Evolutionary conservation across 257 asterid species (phyloP), one percentile per base, ranked within the genome.

Genomic region (Ilex asprella): DNA sequence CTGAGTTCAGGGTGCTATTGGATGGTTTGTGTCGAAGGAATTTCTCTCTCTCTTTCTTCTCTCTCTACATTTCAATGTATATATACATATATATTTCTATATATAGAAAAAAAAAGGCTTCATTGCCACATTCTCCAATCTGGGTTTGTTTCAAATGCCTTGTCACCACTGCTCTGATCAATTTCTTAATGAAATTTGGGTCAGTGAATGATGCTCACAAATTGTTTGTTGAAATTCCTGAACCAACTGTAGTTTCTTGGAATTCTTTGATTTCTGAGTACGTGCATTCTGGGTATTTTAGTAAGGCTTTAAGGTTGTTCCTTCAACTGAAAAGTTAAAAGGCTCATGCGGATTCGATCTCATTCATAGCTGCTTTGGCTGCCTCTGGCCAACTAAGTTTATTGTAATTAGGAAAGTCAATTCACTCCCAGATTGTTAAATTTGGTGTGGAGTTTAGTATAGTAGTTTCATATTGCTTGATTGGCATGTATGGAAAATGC

Each of bases 401-500:
- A 21, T 76, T 72, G 64, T 78, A 43, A 21, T 12, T 79, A 46
- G 98, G 95, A 32, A 78, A 72, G 69, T 67, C 80, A 3, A n/a
- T 92, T 66, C 92, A 88, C 58, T 81, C 98, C 72, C 85, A 80
- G 82, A 82, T 88, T 61, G 78, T 88, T 67, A 92, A 79, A 53
- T 67, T 77, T 30, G 97, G 98, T 1, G 82, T 32, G 15, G 84
- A 65, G 8, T 57, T 73, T 41, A 76, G 75, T 60, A 62, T 67
- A 62, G 62, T 78, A 59, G 85, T 80, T 16, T 66, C 72, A 0
- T 80, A 83, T 62, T 80, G 84, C 74, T 76, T 78, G 77, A 82
- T 84, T 56, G 89, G 80, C 66, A 79, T 86, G 91, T 92, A 92
- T 58, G 98, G 97, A 39, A 91, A 89, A 73, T 92, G 98, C 62